Percentiles rank a stretch among this genome's conserved stretches.
phyloP scores from a whole-genome alignment of 2,329 filamentous ascomycete species.

The Ophiostoma pallidulum region DNA sequence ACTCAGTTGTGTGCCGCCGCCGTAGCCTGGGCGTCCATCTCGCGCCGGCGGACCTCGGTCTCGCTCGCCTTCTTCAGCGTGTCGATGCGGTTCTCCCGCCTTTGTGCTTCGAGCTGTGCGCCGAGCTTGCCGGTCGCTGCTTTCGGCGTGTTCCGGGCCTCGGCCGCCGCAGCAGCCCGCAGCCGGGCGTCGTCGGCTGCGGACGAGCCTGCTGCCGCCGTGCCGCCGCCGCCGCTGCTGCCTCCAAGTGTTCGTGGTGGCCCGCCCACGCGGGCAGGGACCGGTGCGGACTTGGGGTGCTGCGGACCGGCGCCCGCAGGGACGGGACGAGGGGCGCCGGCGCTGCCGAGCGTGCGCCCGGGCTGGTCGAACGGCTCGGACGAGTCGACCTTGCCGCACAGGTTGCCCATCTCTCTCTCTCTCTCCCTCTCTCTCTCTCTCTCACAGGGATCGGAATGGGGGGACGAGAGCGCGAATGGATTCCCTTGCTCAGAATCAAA shows the following conservation, averaged over 20 bases:
- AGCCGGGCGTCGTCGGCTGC: conserved; percentile 49
- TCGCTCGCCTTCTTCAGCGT: conserved; percentile 59
- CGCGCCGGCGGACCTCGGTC: conserved; percentile 54
- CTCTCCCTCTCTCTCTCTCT: too few species aligned
- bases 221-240: conserved; percentile 36
- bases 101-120: conserved; percentile 63
- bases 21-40: conserved; percentile 55
- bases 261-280: conserved; percentile 42
- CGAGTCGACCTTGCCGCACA: conserved; percentile 62
- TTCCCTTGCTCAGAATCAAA: too few species aligned
- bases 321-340: conserved; percentile 38
- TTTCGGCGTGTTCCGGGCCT: conserved; percentile 40
- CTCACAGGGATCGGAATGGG: too few species aligned
- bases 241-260: conserved; percentile 58
- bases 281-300: conserved; percentile 40
- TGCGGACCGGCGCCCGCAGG: conserved; percentile 20
- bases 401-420: conserved; percentile 60
- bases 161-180: conserved; percentile 72
- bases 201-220: conserved; percentile 20
- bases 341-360: conserved; percentile 61
- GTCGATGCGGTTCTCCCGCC: conserved; percentile 60
- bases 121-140: conserved; percentile 58
- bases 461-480: too few species aligned
- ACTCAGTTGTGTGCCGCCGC: conserved; percentile 46
- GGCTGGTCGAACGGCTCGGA: conserved; percentile 58